Base-by-base conservation (phyloP, 176 grass and related monocot species). In the Raddia distichophylla region DNA sequence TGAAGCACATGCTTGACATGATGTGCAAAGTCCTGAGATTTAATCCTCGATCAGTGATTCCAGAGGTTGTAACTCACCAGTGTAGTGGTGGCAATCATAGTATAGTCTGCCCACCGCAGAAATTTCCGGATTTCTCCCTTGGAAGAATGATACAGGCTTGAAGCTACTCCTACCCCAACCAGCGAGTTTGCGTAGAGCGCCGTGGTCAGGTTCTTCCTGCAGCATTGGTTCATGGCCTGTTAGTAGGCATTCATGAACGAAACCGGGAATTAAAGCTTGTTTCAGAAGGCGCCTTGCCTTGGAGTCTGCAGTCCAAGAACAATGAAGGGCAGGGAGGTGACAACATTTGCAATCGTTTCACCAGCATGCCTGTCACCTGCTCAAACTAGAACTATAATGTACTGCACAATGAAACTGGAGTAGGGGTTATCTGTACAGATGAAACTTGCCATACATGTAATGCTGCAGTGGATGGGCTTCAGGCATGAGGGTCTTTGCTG, bases 81-180 rank as follows among this genome's bases (percentile, higher is more conserved):
- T 18, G 91, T 88, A 46, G 90, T 88, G 13, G 88, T 75, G 48
- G 96, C 96, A 32, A 98, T 98, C 92, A 93, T 95, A 44, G 93
- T 98, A 20, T 98, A 98, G 82, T 98, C 96, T 3, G 90, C 96
- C 96, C 93, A 98, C 74, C 83, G 74, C 14, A 98, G 76, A 73
- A 89, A 77, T 72, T 90, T 98, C 49, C 86, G 78, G 17, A 83
- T 58, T 81, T 90, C 44, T 78, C 92, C 96, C 86, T 81, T 86
- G 54, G 93, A 98, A 82, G 79, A 89, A 82, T 98, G 93, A 65
- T 98, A 98, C 58, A 98, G 60, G 48, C 90, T 87, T 0, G 95
- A 98, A 67, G 95, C 95, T 81, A 98, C 77, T 73, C 95, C 95
- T 49, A 98, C 86, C 33, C 95, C 95, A 17, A 98, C 81, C 44